Conservation (phyloP, 2,329 filamentous ascomycete species). For the Ramichloridium luteum region DNA sequence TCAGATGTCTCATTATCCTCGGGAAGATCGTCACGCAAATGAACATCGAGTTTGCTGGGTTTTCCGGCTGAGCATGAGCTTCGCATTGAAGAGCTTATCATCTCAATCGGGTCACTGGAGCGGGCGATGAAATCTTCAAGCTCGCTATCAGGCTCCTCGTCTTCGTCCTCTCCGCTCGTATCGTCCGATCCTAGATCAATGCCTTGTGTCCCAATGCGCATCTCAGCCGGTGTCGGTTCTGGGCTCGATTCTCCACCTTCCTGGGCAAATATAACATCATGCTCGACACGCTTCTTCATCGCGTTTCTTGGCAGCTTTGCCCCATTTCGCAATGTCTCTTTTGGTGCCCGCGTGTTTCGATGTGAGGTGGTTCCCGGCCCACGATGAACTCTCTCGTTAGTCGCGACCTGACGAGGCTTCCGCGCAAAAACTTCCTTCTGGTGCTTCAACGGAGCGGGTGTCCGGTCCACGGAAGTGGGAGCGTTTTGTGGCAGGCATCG, state of each 20-base stretch:
- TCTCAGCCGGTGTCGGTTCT: slow-evolving; percentile 24
- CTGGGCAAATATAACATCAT: slow-evolving; percentile 19
- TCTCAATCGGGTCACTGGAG: slow-evolving; percentile 29
- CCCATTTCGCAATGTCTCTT: too few relatives aligned
- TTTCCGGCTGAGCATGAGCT: slow-evolving; percentile 3
- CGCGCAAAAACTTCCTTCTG: too few relatives aligned
- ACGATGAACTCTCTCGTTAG: too few relatives aligned
- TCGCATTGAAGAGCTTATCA: slow-evolving; percentile 17
- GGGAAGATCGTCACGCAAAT: too few relatives aligned
- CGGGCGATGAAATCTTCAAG: slow-evolving; percentile 34
- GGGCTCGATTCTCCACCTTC: slow-evolving; percentile 25
- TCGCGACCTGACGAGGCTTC: too few relatives aligned
- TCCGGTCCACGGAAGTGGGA: too few relatives aligned
- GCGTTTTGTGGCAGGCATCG: too few relatives aligned
- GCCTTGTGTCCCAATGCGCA: slow-evolving; percentile 26
- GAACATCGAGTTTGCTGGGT: too few relatives aligned
- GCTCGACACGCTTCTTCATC: slow-evolving; percentile 2
- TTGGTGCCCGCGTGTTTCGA: slow-evolving; percentile 1
- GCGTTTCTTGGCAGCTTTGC: too few relatives aligned
- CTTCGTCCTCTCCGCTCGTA: slow-evolving; percentile 32
- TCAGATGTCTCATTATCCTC: too few relatives aligned
- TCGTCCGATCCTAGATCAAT: slow-evolving; percentile 33
- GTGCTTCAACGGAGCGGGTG: too few relatives aligned
- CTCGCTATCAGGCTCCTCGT: slow-evolving; percentile 33
- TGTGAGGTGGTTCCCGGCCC: slow-evolving; percentile 1